These are phyloP conservation scores for Phragmites australis DNA, from an alignment of 176 grass and related monocot genomes.

Conservation along the genomic window DNA sequence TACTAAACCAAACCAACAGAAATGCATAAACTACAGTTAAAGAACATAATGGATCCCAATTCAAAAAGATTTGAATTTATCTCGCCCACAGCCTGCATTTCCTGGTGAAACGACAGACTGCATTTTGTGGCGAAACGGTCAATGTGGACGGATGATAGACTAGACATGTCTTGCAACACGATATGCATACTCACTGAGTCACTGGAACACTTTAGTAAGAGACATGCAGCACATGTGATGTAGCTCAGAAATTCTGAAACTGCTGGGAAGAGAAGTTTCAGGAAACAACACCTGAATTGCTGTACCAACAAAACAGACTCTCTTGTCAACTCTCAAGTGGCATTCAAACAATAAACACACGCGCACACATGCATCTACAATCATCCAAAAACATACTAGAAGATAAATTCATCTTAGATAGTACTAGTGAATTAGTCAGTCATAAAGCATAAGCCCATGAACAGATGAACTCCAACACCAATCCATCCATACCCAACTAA, in stretches of 20 bases:
- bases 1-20: not conserved
- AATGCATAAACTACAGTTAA: not conserved
- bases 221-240: not conserved
- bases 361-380: not conserved
- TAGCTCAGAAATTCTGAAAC: not conserved
- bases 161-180: not conserved
- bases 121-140: not conserved
- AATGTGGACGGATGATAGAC: not conserved
- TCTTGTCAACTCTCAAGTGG: not conserved
- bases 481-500: not conserved
- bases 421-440: not conserved
- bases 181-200: not conserved
- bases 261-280: not conserved
- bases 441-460: not conserved
- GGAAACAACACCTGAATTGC: not conserved
- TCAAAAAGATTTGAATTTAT: not conserved
- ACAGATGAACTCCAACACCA: not conserved
- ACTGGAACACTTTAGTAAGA: slow-evolving; percentile 8
- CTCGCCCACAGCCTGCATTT: not conserved
- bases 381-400: slow-evolving; percentile 3
- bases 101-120: not conserved
- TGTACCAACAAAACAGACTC: not conserved
- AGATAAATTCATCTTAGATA: not conserved
- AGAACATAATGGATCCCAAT: not conserved
- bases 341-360: not conserved